A percentile compares a stretch with the other conserved stretches of the same genome.
phyloP scores from a whole-genome alignment of 495 filamentous ascomycete genomes.

The Hyaloscypha hepaticicola region DNA sequence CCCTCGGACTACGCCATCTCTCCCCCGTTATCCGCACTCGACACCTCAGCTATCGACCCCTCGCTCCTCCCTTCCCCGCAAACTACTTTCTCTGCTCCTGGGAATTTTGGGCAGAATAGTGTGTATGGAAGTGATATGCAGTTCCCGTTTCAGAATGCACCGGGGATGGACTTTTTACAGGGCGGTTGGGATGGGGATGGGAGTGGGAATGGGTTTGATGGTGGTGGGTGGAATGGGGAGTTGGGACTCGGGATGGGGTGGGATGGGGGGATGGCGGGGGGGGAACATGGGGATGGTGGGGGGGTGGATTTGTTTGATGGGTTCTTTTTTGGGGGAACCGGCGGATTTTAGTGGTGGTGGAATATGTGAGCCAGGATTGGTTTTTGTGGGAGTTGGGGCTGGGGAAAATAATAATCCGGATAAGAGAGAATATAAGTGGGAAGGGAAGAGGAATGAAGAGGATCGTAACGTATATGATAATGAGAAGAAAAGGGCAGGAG shows the following conservation, averaged over 20 bases:
- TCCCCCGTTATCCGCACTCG: constrained; percentile 33
- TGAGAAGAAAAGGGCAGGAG: neutral
- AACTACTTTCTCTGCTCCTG: constrained; percentile 6
- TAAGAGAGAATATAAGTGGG: neutral
- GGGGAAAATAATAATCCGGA: no score
- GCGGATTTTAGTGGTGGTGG: constrained; percentile 19
- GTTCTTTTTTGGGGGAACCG: constrained; percentile 76
- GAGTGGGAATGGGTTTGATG: constrained; percentile 23
- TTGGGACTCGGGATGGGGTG: constrained; percentile 72
- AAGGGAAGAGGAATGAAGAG: neutral
- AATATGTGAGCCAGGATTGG: no score
- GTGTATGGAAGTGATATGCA: constrained; percentile 13
- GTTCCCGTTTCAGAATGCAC: constrained; percentile 19
- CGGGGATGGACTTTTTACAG: constrained; percentile 27
- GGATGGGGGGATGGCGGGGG: constrained; percentile 60
- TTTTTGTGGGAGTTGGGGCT: no score
- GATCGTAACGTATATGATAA: no score
- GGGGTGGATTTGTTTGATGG: constrained; percentile 87
- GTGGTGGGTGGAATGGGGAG: constrained; percentile 19
- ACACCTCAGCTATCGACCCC: constrained; percentile 46
- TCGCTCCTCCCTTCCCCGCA: constrained; percentile 43
- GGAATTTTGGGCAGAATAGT: neutral
- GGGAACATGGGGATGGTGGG: constrained; percentile 77
- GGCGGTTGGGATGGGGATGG: constrained; percentile 34
- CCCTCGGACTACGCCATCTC: constrained; percentile 28